Evolutionary conservation across 495 filamentous ascomycete species (phyloP).

Genomic region (Melanomma pulvis-pyrius): DNA sequence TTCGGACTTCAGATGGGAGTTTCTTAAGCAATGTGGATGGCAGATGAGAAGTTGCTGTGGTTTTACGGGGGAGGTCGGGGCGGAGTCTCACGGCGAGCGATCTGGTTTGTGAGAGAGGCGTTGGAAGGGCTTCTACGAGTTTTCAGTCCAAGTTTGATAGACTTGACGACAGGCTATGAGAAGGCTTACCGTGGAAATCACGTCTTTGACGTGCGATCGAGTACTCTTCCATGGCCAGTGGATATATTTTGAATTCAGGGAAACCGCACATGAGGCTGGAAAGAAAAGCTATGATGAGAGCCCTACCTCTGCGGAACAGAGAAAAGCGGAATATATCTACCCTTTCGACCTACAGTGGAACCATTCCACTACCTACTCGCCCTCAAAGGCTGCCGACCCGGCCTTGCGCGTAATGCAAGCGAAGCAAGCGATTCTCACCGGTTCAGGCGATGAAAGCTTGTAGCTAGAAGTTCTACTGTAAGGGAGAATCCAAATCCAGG

Average conservation of each 20-base stretch:
- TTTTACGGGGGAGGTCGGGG: not conserved
- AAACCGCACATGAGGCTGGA: not conserved
- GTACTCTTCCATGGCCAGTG: not conserved
- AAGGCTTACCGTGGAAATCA: not conserved
- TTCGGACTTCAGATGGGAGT: not conserved
- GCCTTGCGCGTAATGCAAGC: too few species aligned
- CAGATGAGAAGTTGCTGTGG: not conserved
- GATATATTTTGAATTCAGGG: not conserved
- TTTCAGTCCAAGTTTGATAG: not conserved
- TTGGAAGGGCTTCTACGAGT: not conserved
- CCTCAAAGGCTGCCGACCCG: not conserved
- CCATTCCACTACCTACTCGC: not conserved
- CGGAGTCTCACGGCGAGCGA: not conserved
- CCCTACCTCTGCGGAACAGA: not conserved
- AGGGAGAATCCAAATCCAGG: not conserved
- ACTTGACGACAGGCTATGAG: not conserved
- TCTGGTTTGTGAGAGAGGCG: not conserved
- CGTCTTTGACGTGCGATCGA: not conserved
- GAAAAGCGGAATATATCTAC: too few species aligned
- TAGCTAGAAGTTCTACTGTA: not conserved
- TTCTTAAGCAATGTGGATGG: not conserved
- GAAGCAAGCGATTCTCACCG: not conserved
- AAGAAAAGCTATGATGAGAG: not conserved
- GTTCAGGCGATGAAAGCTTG: not conserved
- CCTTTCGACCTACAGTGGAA: not conserved